Percentiles rank a stretch among this genome's conserved stretches.
Conservation (phyloP, 73 alveolate genomes). For the Uronychia setigera region DNA sequence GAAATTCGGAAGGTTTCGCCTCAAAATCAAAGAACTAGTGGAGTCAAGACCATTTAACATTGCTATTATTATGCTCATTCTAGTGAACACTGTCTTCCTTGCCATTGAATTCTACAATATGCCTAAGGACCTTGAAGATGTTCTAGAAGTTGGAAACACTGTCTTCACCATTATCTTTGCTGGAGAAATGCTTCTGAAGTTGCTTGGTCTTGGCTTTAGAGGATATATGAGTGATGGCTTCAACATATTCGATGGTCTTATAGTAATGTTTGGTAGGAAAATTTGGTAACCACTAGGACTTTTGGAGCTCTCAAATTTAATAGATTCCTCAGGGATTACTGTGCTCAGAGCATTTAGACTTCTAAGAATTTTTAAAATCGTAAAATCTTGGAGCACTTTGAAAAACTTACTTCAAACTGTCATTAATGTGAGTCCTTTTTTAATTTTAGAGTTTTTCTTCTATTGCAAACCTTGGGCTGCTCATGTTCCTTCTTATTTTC, state of each 20-base stretch:
- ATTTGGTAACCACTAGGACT: not conserved
- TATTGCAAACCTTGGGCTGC: constrained; percentile 52
- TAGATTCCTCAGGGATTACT: constrained; percentile 32
- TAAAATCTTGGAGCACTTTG: constrained; percentile 54
- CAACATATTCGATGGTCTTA: constrained; percentile 42
- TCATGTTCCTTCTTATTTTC: constrained; percentile 47
- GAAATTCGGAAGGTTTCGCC: not conserved
- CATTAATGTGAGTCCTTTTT: not conserved
- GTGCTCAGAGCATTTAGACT: constrained; percentile 67
- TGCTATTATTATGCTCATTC: constrained; percentile 26
- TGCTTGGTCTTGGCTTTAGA: constrained; percentile 35
- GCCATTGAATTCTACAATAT: constrained; percentile 57
- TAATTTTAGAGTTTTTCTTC: constrained; percentile 7
- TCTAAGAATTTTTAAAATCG: constrained; percentile 58
- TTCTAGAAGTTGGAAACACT: constrained; percentile 25
- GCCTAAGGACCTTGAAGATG: constrained; percentile 14
- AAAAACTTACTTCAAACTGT: constrained; percentile 36
- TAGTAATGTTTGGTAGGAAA: constrained; percentile 30
- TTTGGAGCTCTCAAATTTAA: not conserved
- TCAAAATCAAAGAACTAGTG: constrained; percentile 9
- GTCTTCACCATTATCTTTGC: constrained; percentile 47
- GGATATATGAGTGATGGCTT: constrained; percentile 34
- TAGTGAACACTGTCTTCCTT: constrained; percentile 56
- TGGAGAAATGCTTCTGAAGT: constrained; percentile 39
- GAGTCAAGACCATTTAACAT: constrained; percentile 9